These are phyloP conservation scores for Sugiyamaella novakii DNA, from an alignment of 1,139 yeast species.

Conservation along the genomic window DNA sequence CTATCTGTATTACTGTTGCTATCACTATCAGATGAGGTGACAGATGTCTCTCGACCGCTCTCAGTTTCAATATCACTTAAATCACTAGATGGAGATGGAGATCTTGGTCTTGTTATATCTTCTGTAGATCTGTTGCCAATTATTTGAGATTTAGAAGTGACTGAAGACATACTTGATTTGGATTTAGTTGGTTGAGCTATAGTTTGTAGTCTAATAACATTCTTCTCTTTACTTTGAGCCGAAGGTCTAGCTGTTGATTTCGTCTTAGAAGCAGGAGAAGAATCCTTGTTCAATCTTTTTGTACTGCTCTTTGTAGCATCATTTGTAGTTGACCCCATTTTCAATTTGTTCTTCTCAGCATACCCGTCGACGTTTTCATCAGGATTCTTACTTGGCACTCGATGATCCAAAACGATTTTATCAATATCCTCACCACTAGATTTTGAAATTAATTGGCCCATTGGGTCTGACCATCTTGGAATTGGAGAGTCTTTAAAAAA, in stretches of 20 bases:
- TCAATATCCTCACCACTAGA: slow-evolving; percentile 19
- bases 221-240: too few species aligned
- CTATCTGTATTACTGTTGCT: background rate
- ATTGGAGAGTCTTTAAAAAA: slow-evolving; percentile 13
- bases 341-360: too few species aligned
- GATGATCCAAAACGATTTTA: slow-evolving; percentile 16
- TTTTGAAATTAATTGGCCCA: slow-evolving; percentile 4
- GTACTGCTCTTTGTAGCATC: too few species aligned
- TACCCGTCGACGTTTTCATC: background rate
- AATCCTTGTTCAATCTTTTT: too few species aligned
- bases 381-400: slow-evolving; percentile 5
- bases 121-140: background rate
- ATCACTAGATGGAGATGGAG: background rate
- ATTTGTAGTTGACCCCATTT: background rate
- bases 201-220: too few species aligned
- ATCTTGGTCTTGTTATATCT: too few species aligned
- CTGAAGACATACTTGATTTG: too few species aligned
- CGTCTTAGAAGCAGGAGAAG: too few species aligned
- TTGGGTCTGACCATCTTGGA: slow-evolving; percentile 15
- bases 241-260: too few species aligned
- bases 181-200: too few species aligned
- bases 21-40: background rate
- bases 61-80: background rate
- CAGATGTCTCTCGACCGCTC: background rate
- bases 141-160: too few species aligned